phyloP scores from a whole-genome alignment of 805 yeast genomes.

The Hanseniaspora vineae region DNA sequence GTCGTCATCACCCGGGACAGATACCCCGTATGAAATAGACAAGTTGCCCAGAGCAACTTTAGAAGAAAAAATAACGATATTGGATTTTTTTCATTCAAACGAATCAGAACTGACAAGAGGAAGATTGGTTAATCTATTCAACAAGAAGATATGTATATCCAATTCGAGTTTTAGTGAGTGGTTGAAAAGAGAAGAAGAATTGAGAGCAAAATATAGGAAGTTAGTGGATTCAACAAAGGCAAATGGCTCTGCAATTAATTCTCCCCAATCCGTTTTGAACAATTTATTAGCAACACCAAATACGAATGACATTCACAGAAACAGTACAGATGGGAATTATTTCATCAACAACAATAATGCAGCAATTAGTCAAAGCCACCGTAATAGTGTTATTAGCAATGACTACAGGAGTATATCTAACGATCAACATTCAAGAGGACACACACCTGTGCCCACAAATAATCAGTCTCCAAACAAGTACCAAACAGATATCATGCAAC shows the following conservation, averaged over 20 bases:
- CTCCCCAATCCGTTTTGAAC: not conserved
- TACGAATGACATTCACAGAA: too few species aligned
- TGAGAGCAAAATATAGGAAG: constrained; percentile 32
- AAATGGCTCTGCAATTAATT: constrained; percentile 17
- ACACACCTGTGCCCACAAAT: too few species aligned
- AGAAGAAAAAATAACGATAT: constrained; percentile 43
- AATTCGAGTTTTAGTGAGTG: constrained; percentile 50
- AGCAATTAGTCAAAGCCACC: too few species aligned
- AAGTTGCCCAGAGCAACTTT: constrained; percentile 38
- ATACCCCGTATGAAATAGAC: not conserved
- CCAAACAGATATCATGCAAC: too few species aligned
- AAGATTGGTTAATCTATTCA: constrained; percentile 42
- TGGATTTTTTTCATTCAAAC: constrained; percentile 33
- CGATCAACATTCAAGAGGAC: too few species aligned
- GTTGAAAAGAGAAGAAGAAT: constrained; percentile 40
- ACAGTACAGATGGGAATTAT: too few species aligned
- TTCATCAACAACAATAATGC: too few species aligned
- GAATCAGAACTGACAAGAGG: constrained; percentile 38
- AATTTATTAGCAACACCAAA: not conserved
- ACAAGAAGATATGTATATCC: constrained; percentile 38
- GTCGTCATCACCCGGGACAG: not conserved
- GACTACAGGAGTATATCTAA: too few species aligned
- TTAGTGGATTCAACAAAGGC: constrained; percentile 29
- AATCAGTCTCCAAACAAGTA: too few species aligned
- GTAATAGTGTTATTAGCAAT: too few species aligned